These are phyloP conservation scores for Diplogelasinospora grovesii DNA, from an alignment of 495 filamentous ascomycete genomes.

Conservation along the genomic window DNA sequence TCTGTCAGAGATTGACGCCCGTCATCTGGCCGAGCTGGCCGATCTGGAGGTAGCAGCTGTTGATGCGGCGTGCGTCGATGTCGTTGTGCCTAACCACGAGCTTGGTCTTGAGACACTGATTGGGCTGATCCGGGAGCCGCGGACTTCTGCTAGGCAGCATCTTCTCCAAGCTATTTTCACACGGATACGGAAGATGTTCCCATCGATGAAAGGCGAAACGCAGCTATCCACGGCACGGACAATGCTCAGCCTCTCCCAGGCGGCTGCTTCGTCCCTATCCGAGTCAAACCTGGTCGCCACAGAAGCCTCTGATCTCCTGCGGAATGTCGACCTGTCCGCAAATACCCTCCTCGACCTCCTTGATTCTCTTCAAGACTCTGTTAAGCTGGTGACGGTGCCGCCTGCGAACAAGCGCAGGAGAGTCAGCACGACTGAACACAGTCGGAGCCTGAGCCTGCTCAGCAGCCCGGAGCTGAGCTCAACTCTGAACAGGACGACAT, in stretches of 20 bases:
- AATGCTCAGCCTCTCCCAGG: slow-evolving; percentile 45
- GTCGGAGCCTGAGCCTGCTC: slow-evolving; percentile 28
- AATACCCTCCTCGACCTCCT: slow-evolving; percentile 62
- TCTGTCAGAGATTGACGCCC: slow-evolving; percentile 34
- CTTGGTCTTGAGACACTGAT: slow-evolving; percentile 58
- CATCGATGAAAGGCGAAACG: slow-evolving; percentile 56
- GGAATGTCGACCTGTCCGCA: slow-evolving; percentile 61
- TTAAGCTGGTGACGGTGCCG: slow-evolving; percentile 53
- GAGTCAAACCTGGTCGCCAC: slow-evolving; percentile 30
- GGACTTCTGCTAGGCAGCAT: slow-evolving; percentile 34
- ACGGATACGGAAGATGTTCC: slow-evolving; percentile 64
- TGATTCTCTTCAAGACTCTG: slow-evolving; percentile 58
- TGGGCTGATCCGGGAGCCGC: slow-evolving; percentile 43
- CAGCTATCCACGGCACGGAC: slow-evolving; percentile 52
- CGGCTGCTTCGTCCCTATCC: slow-evolving; percentile 10
- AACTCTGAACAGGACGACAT: slow-evolving; percentile 65
- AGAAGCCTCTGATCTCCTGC: slow-evolving; percentile 61
- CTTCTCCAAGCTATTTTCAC: slow-evolving; percentile 56
- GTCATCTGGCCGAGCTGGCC: slow-evolving; percentile 40
- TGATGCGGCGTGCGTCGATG: slow-evolving; percentile 52
- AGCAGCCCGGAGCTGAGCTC: slow-evolving; percentile 47
- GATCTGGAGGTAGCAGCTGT: slow-evolving; percentile 52
- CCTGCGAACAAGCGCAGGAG: slow-evolving; percentile 70
- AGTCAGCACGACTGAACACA: slow-evolving; percentile 58
- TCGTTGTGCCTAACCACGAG: slow-evolving; percentile 59